Conservation (phyloP, 2,329 filamentous ascomycete species). For the Ascochyta koolunga region DNA sequence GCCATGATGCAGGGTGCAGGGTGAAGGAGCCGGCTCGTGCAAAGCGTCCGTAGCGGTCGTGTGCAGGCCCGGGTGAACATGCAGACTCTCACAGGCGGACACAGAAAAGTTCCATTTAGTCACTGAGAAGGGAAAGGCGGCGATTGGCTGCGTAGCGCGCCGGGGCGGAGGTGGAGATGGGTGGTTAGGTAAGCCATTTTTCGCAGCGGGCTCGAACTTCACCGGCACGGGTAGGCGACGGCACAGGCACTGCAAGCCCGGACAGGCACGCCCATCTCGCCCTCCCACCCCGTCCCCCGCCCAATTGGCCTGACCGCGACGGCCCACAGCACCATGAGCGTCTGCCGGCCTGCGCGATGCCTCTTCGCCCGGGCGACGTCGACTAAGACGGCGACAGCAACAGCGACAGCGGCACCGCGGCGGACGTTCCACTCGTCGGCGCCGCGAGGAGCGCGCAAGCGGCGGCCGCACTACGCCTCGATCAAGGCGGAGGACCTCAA, state of each 20-base stretch:
- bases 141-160: constrained; percentile 39
- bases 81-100: constrained; percentile 15
- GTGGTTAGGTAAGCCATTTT: constrained; percentile 30
- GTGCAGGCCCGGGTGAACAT: constrained; percentile 31
- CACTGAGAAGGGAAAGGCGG: constrained; percentile 27
- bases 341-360: constrained; percentile 51
- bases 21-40: constrained; percentile 22
- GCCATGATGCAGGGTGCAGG: constrained; percentile 39
- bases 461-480: constrained; percentile 50
- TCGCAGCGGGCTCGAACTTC: constrained; percentile 17
- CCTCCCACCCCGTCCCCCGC: background rate
- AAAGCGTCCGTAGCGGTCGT: constrained; percentile 35
- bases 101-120: constrained; percentile 33
- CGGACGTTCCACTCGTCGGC: constrained; percentile 52
- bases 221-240: background rate
- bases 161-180: constrained; percentile 5
- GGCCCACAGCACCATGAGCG: constrained; percentile 46
- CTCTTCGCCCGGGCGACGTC: constrained; percentile 45
- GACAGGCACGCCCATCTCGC: constrained; percentile 11
- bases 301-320: constrained; percentile 11
- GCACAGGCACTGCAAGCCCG: constrained; percentile 1
- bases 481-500: constrained; percentile 52
- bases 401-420: constrained; percentile 41
- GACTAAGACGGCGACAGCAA: constrained; percentile 21
- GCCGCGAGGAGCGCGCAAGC: constrained; percentile 42